Evolutionary conservation across 2,329 filamentous ascomycete species (phyloP), one percentile per base, ranked within the genome.

Genomic region (Alternaria sp.): DNA sequence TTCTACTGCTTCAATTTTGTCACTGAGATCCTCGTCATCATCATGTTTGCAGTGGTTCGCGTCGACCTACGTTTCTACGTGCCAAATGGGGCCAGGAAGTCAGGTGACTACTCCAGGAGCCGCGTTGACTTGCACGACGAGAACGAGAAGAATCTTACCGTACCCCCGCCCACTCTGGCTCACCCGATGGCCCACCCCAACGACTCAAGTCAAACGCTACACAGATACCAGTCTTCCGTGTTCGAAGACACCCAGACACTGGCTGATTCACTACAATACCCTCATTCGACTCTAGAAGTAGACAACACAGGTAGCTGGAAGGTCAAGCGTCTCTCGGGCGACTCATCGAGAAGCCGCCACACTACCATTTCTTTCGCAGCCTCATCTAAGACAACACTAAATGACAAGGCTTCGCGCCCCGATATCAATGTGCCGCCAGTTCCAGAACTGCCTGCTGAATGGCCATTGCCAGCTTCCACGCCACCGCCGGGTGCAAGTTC

Each of bases 1-100:
- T 97, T 93, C 83, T 97, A 96, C 81, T 80, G 87, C 73, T 92
- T 96, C 83, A 92, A 93, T 81, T 96, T 92, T 73, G 83, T 82
- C 21, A 84, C 93, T 32, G 93, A 97, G 79, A 81, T 94, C 52
- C 74, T 91, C 13, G 88, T 93, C 46, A 84, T 95, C 11, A 85
- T 85, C 54, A 81, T 89, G 11, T 95, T 91, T 79, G 85, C 89
- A 1, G 69, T 91, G 13, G 80, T 85, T 11, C 86, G 93, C 40
- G 89, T 96, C 65, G 93, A 97, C 76, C 84, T 86, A 62, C 87
- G 91, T 43, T 97, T 96, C 82, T 86, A 91, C 74, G 82, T 96
- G 28, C 91, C 92, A 0, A 83, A 96, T 73, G 90, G 91, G 51
- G 88, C 88, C 73, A 85, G 85, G 45, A 84, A 82, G 2, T 68